Evolutionary conservation across 139 green algal genomes (phyloP).

Genomic region (Nannochloris sp.): DNA sequence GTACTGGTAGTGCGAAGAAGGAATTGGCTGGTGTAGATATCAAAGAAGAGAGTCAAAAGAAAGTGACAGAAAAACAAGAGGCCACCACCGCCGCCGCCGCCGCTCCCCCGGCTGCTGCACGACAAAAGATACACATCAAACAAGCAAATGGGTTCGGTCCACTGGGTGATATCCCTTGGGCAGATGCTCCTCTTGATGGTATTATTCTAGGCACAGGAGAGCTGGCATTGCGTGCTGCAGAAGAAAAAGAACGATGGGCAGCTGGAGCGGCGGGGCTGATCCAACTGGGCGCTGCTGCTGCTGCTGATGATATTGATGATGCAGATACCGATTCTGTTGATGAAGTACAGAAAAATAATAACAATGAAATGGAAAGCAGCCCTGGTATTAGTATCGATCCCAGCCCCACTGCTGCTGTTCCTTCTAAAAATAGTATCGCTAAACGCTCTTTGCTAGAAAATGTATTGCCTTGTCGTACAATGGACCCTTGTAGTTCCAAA

Average conservation of each 20-base stretch:
- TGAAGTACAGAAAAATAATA: too few relatives aligned
- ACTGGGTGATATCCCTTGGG: neutral
- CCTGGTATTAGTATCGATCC: too few relatives aligned
- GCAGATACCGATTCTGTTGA: too few relatives aligned
- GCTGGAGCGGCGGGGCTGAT: neutral
- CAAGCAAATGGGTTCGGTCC: neutral
- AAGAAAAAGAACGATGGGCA: conserved; percentile 36
- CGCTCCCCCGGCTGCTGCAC: neutral
- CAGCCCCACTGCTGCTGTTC: too few relatives aligned
- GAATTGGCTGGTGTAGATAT: neutral
- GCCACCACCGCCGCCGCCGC: neutral
- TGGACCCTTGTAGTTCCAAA: neutral
- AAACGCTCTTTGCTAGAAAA: too few relatives aligned
- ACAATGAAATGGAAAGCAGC: too few relatives aligned
- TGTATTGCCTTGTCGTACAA: neutral
- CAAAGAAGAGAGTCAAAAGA: neutral
- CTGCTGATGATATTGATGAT: too few relatives aligned
- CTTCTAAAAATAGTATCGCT: too few relatives aligned
- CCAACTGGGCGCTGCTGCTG: too few relatives aligned
- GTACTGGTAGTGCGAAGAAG: too few relatives aligned
- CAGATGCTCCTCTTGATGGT: conserved; percentile 1
- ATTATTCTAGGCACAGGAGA: conserved; percentile 46
- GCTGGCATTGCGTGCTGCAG: conserved; percentile 42
- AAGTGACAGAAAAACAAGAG: neutral
- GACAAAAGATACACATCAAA: too few relatives aligned